phyloP scores from a whole-genome alignment of 2,329 filamentous ascomycete genomes.

The Calonectria multiphialidica region DNA sequence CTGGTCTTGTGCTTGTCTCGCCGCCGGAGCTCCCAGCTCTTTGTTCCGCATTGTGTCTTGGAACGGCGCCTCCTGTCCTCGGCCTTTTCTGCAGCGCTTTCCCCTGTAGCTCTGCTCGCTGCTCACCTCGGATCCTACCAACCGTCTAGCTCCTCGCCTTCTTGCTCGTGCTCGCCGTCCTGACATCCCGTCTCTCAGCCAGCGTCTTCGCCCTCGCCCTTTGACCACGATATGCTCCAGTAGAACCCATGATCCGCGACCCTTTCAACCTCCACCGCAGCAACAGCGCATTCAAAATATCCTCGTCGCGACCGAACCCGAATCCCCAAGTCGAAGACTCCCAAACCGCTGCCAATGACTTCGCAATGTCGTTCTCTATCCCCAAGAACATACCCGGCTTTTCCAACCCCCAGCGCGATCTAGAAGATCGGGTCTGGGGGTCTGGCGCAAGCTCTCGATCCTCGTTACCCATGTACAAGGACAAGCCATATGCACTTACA shows the following conservation, averaged over 20 bases:
- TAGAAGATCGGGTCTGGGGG: slow-evolving; percentile 77
- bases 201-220: neutral
- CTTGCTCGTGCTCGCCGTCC: neutral
- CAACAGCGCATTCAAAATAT: slow-evolving; percentile 61
- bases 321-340: slow-evolving; percentile 61
- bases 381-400: slow-evolving; percentile 80
- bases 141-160: neutral
- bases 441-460: slow-evolving; percentile 53
- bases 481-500: slow-evolving; percentile 88
- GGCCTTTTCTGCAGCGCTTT: neutral
- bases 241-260: slow-evolving; percentile 55
- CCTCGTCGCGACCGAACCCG: slow-evolving; percentile 58
- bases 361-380: slow-evolving; percentile 74
- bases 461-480: slow-evolving; percentile 94
- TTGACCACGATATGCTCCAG: slow-evolving; percentile 43
- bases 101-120: neutral
- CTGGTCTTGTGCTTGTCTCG: slow-evolving; percentile 24
- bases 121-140: neutral
- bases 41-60: slow-evolving; percentile 11
- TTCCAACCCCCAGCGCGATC: slow-evolving; percentile 70
- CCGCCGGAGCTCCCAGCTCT: neutral
- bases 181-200: neutral
- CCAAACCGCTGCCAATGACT: slow-evolving; percentile 61
- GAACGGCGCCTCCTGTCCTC: neutral
- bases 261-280: slow-evolving; percentile 57